phyloP scores from a whole-genome alignment of 2,329 filamentous ascomycete genomes.

The Ceratocystiopsis brevicomis region DNA sequence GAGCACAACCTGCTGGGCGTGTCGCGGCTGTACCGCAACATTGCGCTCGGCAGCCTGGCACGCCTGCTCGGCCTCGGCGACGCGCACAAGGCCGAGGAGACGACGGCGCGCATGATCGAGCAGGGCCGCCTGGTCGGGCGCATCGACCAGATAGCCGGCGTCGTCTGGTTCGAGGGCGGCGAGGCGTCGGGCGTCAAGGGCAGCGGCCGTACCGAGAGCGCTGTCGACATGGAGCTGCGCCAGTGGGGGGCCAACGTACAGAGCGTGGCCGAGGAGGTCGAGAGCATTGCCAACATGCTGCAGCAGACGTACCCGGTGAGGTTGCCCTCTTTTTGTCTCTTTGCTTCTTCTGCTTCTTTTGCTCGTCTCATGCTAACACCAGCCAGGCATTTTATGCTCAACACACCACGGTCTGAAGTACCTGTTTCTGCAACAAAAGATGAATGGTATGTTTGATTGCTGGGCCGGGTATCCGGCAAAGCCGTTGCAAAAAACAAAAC shows the following conservation, averaged over 20 bases:
- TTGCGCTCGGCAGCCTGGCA: constrained; percentile 56
- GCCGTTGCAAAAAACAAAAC: too few species aligned
- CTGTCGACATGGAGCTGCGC: constrained; percentile 52
- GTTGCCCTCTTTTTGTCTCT: too few species aligned
- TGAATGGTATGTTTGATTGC: too few species aligned
- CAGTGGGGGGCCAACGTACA: constrained; percentile 84
- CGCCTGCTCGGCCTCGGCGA: constrained; percentile 53
- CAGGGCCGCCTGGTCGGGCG: constrained; percentile 71
- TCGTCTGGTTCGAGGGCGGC: constrained; percentile 69
- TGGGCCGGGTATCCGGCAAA: too few species aligned
- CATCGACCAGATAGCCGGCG: constrained; percentile 82
- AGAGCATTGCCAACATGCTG: constrained; percentile 64
- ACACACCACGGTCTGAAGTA: too few species aligned
- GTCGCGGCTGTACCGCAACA: constrained; percentile 63
- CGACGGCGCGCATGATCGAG: constrained; percentile 89
- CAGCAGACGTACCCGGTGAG: constrained; percentile 57
- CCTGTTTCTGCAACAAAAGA: too few species aligned
- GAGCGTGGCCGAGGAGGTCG: constrained; percentile 60
- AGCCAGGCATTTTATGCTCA: too few species aligned
- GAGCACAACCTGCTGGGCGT: constrained; percentile 89
- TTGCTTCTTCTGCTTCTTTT: too few species aligned
- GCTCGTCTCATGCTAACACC: too few species aligned
- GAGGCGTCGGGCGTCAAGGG: constrained; percentile 52
- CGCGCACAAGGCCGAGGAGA: constrained; percentile 68
- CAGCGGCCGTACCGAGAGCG: constrained; percentile 43